Evolutionary conservation across 1,139 yeast species (phyloP).

Genomic region (Candida pseudoviswanathii): DNA sequence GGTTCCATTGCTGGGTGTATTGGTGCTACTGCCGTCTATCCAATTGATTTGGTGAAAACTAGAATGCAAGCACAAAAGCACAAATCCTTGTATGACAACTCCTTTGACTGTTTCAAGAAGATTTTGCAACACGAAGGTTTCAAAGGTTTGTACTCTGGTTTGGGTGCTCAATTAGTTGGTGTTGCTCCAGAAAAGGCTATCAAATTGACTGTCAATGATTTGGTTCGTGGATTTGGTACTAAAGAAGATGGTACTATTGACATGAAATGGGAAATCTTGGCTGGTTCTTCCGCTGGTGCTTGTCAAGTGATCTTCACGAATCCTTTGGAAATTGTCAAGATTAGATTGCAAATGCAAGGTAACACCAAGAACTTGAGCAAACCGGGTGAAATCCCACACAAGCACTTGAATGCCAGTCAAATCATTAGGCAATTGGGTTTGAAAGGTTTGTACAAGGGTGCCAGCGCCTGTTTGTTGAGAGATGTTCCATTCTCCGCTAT

Average conservation of each 20-base stretch:
- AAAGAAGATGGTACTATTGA: conserved; percentile 57
- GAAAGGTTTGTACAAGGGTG: conserved; percentile 88
- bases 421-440: conserved; percentile 81
- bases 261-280: conserved; percentile 71
- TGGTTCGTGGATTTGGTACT: conserved; percentile 75
- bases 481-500: conserved; percentile 98
- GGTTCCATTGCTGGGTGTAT: conserved; percentile 97
- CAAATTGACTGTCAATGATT: conserved; percentile 90
- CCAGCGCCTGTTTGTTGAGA: conserved; percentile 85
- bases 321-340: conserved; percentile 94
- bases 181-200: conserved; percentile 99
- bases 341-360: conserved; percentile 94
- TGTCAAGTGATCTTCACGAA: conserved; percentile 96
- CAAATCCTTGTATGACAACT: conserved; percentile 71
- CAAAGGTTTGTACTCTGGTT: conserved; percentile 88
- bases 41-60: conserved; percentile 94
- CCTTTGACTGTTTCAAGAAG: conserved; percentile 83
- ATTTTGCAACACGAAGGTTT: conserved; percentile 79
- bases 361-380: conserved; percentile 44
- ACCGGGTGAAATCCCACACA: conserved; percentile 51
- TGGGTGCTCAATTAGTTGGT: conserved; percentile 92
- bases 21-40: conserved; percentile 98
- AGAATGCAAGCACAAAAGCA: conserved; percentile 96
- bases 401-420: conserved; percentile 61
- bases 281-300: conserved; percentile 95